Percentiles rank a stretch among this genome's conserved stretches.
Evolutionary conservation across 345 rosid species (phyloP).

Genomic region (Corymbia maculata): DNA sequence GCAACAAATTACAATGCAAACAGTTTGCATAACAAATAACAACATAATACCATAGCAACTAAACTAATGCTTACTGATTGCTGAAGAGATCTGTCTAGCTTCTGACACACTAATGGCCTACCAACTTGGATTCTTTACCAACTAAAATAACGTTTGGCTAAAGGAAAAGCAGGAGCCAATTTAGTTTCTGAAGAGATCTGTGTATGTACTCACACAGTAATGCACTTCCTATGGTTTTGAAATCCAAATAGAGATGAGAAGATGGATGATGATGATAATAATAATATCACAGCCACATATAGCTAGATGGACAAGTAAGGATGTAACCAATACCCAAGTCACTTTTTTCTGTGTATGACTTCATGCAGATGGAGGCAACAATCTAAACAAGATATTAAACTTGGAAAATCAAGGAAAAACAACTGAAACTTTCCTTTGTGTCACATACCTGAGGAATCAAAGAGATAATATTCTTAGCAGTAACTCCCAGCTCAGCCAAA

Average conservation of each 20-base stretch:
- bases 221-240: background rate
- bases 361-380: background rate
- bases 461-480: constrained; percentile 80
- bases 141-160: background rate
- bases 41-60: background rate
- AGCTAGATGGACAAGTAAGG: background rate
- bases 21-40: background rate
- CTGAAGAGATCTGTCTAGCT: background rate
- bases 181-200: background rate
- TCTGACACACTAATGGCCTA: background rate
- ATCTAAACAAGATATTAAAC: background rate
- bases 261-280: background rate
- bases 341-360: background rate
- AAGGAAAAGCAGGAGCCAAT: background rate
- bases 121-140: background rate
- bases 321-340: background rate
- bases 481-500: constrained; percentile 84
- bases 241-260: background rate
- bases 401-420: background rate
- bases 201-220: background rate
- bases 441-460: constrained; percentile 68
- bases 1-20: background rate
- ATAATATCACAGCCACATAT: background rate
- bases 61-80: background rate
- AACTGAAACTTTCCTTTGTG: background rate